Evolutionary conservation across 257 asterid genomes (phyloP).

Genomic region (Capsicum rhomboideum): DNA sequence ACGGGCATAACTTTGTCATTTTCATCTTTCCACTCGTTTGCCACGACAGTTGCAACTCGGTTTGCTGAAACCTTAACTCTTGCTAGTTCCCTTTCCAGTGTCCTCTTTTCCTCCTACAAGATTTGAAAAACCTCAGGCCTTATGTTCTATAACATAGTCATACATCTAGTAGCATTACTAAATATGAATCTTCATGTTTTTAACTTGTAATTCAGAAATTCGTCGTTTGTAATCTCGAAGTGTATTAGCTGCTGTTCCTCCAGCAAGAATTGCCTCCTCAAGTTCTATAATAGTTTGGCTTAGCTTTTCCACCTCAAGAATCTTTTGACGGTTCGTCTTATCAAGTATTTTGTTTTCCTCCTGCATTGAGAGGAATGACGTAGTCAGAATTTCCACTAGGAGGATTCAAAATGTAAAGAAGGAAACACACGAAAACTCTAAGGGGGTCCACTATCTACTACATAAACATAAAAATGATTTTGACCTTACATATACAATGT

Average conservation of each 20-base stretch:
- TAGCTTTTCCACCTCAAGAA: constrained; percentile 73
- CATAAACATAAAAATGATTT: no score
- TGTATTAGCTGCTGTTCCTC: constrained; percentile 72
- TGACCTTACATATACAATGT: background rate
- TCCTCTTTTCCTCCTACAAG: constrained; percentile 77
- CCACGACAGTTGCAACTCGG: constrained; percentile 69
- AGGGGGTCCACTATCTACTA: no score
- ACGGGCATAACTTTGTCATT: constrained; percentile 89
- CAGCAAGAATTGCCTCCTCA: constrained; percentile 82
- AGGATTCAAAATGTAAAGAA: background rate
- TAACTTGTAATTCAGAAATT: constrained; percentile 61
- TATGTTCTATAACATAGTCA: background rate
- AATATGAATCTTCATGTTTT: background rate
- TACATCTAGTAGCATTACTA: background rate
- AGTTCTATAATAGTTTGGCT: constrained; percentile 71
- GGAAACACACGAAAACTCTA: no score
- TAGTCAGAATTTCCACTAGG: background rate
- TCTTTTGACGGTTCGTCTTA: constrained; percentile 66
- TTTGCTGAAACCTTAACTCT: constrained; percentile 78
- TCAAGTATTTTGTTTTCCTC: constrained; percentile 85
- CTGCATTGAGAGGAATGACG: constrained; percentile 12
- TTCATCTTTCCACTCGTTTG: constrained; percentile 95
- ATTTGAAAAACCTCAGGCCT: constrained; percentile 3
- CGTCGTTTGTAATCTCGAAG: constrained; percentile 60
- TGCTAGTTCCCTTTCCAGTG: constrained; percentile 80